Base-by-base conservation (phyloP, 371 early-diverging fungal genomes). In the Massospora cicadina region DNA sequence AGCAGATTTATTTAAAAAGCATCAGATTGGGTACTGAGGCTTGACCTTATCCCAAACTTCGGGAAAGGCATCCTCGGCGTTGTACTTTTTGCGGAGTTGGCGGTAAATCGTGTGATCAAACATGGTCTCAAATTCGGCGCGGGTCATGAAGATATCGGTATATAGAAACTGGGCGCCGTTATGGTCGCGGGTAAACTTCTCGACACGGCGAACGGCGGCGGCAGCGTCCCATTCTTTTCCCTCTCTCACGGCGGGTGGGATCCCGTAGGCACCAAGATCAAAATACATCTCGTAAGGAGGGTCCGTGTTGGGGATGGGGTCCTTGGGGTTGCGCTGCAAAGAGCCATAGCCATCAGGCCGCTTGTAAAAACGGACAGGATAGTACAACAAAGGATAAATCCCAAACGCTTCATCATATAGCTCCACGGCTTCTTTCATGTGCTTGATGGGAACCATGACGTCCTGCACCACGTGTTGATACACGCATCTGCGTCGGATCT, bases 371-470 rank as follows among this genome's bases (percentile, higher is more conserved):
- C 64, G 59, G 64, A 70, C 65, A 23, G 71, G 70, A 67, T 74
- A 77, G 68, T 72, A 70, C 65, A 75, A 71, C 7, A 77, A 65
- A 5, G 77, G 77, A 68, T 75, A 77, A 56, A 75, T 58, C 25
- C 68, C 68, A 66, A 69, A 73, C 1, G 60, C 69, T 29, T 73
- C 67, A 68, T 77, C 71, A 58, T 67, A 70, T 13, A 72, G 32
- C 5, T 73, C 68, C 33, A 77, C 54, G 17, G 70, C 66, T 30
- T 71, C 71, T 33, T 66, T 60, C 53, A 75, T 62, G 28, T 69
- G 68, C 25, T 54, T 56, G 43, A 76, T 65, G 2, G 76, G 76
- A 2, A 74, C 68, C 55, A 76, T 66, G 58, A 71, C 64, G 65
- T 76, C 76, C 60, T 75, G 74, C 21, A 67, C 69, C 23, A 76